A percentile compares a stretch with the other conserved stretches of the same genome.
These are phyloP conservation scores for Cutaneotrichosporon cavernicola DNA, from an alignment of 1,284 basidiomycete species.

Conservation along the genomic window DNA sequence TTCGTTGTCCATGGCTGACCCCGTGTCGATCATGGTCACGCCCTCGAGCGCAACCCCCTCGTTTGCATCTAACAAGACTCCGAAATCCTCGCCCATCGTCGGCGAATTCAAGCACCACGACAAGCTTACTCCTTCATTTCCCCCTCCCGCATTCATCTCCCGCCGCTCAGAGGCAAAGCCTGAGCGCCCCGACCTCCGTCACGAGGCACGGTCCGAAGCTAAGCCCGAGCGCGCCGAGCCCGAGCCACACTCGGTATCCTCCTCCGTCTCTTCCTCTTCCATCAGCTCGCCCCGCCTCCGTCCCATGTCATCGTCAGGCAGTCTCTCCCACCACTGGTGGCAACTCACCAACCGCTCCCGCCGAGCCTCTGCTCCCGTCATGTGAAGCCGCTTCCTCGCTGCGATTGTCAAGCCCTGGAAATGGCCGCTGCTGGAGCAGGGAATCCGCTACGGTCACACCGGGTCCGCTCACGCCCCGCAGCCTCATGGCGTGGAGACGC, in stretches of 20 bases:
- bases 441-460: not conserved
- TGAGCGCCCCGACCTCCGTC: not conserved
- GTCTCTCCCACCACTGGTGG: constrained; percentile 10
- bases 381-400: not conserved
- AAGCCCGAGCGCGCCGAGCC: not conserved
- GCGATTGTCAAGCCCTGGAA: not conserved
- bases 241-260: not conserved
- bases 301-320: not conserved
- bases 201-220: not conserved
- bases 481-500: not conserved
- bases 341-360: not conserved
- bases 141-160: not conserved
- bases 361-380: not conserved
- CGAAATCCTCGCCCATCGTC: not conserved
- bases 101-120: not conserved
- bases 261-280: not conserved
- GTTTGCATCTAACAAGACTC: constrained; percentile 2
- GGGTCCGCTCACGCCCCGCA: constrained; percentile 1
- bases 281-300: constrained; percentile 5
- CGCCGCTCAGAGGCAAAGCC: not conserved
- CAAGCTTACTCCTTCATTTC: constrained; percentile 1
- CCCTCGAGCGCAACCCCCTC: constrained; percentile 6
- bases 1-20: constrained; percentile 3
- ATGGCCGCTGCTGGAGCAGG: not conserved
- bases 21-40: constrained; percentile 7